A percentile compares a stretch with the other conserved stretches of the same genome.
These are phyloP conservation scores for Delonix regia DNA, from an alignment of 306 rosid genomes.

Conservation along the genomic window DNA sequence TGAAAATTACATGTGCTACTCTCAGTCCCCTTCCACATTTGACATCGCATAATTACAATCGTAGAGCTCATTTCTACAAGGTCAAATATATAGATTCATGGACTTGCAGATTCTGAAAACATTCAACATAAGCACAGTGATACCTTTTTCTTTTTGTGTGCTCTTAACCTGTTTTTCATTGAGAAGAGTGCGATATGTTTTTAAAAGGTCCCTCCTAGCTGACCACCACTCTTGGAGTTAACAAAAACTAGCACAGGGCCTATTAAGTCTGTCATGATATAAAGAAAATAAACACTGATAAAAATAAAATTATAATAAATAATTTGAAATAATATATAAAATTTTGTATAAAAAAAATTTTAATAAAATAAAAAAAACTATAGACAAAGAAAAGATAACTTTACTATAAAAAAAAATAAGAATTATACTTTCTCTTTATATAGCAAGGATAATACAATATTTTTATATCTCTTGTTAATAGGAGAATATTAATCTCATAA, in stretches of 20 bases:
- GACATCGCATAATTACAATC: not conserved
- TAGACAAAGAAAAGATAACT: no score
- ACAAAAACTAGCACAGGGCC: slow-evolving; percentile 84
- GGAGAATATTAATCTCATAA: no score
- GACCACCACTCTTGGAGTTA: slow-evolving; percentile 97
- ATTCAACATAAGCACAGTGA: not conserved
- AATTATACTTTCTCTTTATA: no score
- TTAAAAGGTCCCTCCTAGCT: slow-evolving; percentile 80
- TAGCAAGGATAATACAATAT: no score
- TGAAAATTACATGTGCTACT: no score
- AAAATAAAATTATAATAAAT: slow-evolving; percentile 73
- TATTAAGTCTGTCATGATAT: slow-evolving; percentile 39
- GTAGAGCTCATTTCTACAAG: not conserved
- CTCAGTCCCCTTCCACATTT: not conserved
- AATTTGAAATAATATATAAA: slow-evolving; percentile 47
- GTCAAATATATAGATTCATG: not conserved
- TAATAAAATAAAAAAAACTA: no score
- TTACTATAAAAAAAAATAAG: no score
- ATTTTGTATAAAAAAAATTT: no score
- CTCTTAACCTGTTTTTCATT: slow-evolving; percentile 63
- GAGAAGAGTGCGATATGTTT: slow-evolving; percentile 63
- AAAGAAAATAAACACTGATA: slow-evolving; percentile 37
- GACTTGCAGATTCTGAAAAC: slow-evolving; percentile 3
- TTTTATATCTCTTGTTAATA: no score
- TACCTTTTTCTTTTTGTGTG: not conserved